Evolutionary conservation across 768 basidiomycete genomes (phyloP), one percentile per base, ranked within the genome.

Genomic region (Bullera alba): DNA sequence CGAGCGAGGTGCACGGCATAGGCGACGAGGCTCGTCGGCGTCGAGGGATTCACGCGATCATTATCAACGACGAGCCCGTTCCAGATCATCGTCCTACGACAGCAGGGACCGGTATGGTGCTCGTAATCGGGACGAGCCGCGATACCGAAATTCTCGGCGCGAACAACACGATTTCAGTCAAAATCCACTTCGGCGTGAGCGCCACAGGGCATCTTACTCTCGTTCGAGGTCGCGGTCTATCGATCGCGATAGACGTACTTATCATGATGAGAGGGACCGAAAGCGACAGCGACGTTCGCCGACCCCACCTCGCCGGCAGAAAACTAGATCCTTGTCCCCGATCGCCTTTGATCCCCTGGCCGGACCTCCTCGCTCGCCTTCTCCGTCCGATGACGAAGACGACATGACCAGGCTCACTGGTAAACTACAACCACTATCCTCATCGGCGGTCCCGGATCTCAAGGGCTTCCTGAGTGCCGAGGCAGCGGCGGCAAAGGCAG

Each of bases 371-470:
- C 39, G 51, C 36, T 54, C 61, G 25, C 41, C 53, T 28, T 56
- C 59, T 3, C 54, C 51, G 5, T 51, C 50, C 10, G 41, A 50
- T 39, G 58, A 61, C 26, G 56, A 52, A 16, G 61, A 58, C 6
- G 57, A 34, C 17, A 34, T 36, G n/a, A 37, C 46, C 39, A 46
- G 26, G 17, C 48, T 45, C 1, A 46, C 42, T 2, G 50, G 53
- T 4, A 81, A 83, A 32, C 79, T 95, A 8, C 79, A 77, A 25
- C 86, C 87, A 4, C 79, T 96, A 15, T 76, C 79, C 44, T 84
- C 86, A n/a, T 88, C 87, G 21, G 79, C 81, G 5, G 62, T 92
- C 16, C 86, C 87, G 28, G 89, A 87, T 15, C 86, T 93, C 69
- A 80, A 80, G 44, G 85, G 87, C 25, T 78, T 95, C 53, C 74